Conservation (phyloP, 306 rosid genomes). For the Trifolium fragiferum region DNA sequence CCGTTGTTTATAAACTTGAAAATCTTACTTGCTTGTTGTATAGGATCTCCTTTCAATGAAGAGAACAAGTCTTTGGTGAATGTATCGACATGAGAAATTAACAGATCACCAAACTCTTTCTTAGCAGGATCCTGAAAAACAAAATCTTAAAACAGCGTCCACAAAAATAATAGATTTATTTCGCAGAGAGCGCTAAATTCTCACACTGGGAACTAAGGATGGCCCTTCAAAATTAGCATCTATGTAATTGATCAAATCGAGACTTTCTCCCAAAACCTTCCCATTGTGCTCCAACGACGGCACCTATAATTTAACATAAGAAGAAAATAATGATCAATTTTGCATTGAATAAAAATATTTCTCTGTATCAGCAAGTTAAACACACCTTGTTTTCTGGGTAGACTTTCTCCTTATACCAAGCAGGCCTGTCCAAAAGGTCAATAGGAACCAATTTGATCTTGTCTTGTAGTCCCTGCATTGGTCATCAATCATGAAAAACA, state of each 20-base stretch:
- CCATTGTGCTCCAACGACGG: constrained; percentile 83
- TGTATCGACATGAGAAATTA: constrained; percentile 55
- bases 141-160: neutral
- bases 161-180: neutral
- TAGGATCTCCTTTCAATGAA: constrained; percentile 56
- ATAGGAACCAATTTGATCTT: constrained; percentile 68
- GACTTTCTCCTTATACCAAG: constrained; percentile 85
- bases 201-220: constrained; percentile 66
- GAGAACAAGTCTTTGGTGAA: constrained; percentile 44
- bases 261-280: constrained; percentile 78
- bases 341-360: neutral
- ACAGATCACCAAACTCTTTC: constrained; percentile 56
- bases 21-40: constrained; percentile 49
- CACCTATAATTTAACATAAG: constrained; percentile 44
- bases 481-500: neutral
- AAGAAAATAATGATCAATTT: constrained; percentile 20
- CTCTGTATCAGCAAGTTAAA: constrained; percentile 9
- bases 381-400: constrained; percentile 66
- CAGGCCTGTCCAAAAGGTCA: constrained; percentile 62
- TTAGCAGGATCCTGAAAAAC: constrained; percentile 60
- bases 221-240: constrained; percentile 56
- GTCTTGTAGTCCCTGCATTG: constrained; percentile 65
- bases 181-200: constrained; percentile 10
- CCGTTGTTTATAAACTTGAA: constrained; percentile 19
- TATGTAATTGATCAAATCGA: constrained; percentile 70